Conservation (phyloP, 805 yeast genomes). For the Wickerhamomyces chaumierensis region DNA sequence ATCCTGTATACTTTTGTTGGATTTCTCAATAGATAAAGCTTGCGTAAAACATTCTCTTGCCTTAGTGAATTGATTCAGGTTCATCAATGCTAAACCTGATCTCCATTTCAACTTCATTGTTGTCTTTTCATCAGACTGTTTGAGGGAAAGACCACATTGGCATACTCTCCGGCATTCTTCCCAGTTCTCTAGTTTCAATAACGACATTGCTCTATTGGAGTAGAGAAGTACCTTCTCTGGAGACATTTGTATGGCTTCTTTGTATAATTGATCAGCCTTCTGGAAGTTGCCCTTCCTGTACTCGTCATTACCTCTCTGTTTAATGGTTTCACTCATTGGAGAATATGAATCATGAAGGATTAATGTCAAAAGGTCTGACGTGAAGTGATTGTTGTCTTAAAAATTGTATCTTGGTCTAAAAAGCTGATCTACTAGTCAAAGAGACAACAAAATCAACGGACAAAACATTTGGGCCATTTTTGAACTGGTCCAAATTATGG, state of each 20-base stretch:
- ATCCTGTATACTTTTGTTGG: slow-evolving; percentile 25
- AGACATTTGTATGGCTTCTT: slow-evolving; percentile 41
- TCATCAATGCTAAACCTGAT: slow-evolving; percentile 29
- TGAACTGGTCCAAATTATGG: too few relatives aligned
- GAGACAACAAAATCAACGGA: too few relatives aligned
- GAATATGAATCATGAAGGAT: too few relatives aligned
- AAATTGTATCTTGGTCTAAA: too few relatives aligned
- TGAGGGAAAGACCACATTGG: slow-evolving; percentile 30
- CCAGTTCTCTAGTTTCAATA: slow-evolving; percentile 39
- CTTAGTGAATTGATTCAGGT: slow-evolving; percentile 15
- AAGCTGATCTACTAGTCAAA: too few relatives aligned
- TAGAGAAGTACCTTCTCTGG: slow-evolving; percentile 42
- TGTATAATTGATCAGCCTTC: slow-evolving; percentile 42
- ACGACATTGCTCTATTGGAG: slow-evolving; percentile 64
- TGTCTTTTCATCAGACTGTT: slow-evolving; percentile 21
- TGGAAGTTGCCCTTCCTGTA: slow-evolving; percentile 33
- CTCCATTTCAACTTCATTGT: slow-evolving; percentile 42
- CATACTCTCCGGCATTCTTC: slow-evolving; percentile 39
- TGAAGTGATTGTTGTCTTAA: too few relatives aligned
- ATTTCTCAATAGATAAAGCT: slow-evolving; percentile 31
- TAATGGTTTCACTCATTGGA: slow-evolving; percentile 19
- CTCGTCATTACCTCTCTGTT: slow-evolving; percentile 39
- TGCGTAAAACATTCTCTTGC: slow-evolving; percentile 22
- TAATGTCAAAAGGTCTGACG: too few relatives aligned
- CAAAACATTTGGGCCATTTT: too few relatives aligned